Evolutionary conservation across 257 asterid species (phyloP).

Genomic region (Eucommia ulmoides): DNA sequence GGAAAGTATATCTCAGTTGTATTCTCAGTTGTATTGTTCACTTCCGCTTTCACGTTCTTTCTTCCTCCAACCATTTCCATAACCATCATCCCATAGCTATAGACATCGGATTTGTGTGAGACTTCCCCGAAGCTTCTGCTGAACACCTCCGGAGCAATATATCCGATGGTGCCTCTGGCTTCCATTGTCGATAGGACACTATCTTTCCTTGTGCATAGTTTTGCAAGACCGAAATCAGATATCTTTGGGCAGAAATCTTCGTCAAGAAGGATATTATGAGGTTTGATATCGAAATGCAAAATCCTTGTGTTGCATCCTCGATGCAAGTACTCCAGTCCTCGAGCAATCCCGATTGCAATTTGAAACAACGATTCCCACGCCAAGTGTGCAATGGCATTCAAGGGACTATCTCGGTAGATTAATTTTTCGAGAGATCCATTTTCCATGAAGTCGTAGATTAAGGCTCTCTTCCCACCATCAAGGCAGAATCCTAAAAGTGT

Average conservation of each 20-base stretch:
- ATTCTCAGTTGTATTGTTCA: too few species aligned
- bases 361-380: not conserved
- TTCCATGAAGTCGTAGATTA: slow-evolving; percentile 49
- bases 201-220: not conserved
- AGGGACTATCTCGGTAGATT: slow-evolving; percentile 10
- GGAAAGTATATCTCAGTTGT: not conserved
- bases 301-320: not conserved
- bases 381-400: not conserved
- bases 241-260: not conserved
- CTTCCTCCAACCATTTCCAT: not conserved
- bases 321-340: not conserved
- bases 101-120: not conserved
- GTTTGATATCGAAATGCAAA: not conserved
- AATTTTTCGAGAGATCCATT: slow-evolving; percentile 57
- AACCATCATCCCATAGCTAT: slow-evolving; percentile 1
- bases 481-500: slow-evolving; percentile 50
- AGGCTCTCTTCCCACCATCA: slow-evolving; percentile 23
- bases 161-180: not conserved
- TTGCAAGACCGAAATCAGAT: not conserved
- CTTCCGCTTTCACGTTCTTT: not conserved
- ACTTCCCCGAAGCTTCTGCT: not conserved
- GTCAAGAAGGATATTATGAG: too few species aligned
- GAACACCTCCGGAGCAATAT: not conserved
- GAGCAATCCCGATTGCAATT: not conserved
- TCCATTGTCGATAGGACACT: not conserved